phyloP scores from a whole-genome alignment of 805 yeast species.

The Cyberlindnera maclurae region DNA sequence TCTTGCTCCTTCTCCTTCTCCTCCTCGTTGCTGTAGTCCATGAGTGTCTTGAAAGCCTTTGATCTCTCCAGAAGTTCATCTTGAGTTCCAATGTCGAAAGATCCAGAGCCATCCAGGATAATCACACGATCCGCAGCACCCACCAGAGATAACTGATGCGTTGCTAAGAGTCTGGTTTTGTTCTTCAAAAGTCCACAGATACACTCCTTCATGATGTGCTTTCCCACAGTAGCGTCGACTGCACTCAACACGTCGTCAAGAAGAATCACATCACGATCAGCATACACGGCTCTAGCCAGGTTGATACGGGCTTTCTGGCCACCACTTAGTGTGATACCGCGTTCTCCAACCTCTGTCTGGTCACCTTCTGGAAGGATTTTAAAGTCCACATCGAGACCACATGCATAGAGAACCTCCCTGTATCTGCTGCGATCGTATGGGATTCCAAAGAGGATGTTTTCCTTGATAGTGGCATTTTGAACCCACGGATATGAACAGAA shows the following conservation, averaged over 20 bases:
- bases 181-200: constrained; percentile 47
- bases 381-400: constrained; percentile 62
- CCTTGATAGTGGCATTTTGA: constrained; percentile 71
- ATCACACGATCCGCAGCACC: constrained; percentile 63
- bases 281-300: constrained; percentile 74
- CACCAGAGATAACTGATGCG: constrained; percentile 74
- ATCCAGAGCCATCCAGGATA: constrained; percentile 56
- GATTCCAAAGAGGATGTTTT: constrained; percentile 64
- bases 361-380: constrained; percentile 69
- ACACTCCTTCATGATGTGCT: constrained; percentile 66
- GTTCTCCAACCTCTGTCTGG: constrained; percentile 73
- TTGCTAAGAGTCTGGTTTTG: constrained; percentile 70
- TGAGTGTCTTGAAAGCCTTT: constrained; percentile 40
- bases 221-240: constrained; percentile 84
- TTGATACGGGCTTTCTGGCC: constrained; percentile 83
- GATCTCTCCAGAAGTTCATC: constrained; percentile 43
- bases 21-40: constrained; percentile 38
- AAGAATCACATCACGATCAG: constrained; percentile 56
- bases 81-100: constrained; percentile 55
- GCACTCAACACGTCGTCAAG: constrained; percentile 80
- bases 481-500: constrained; percentile 75
- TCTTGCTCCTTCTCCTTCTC: constrained; percentile 23
- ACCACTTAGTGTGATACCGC: constrained; percentile 82
- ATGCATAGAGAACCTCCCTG: constrained; percentile 48
- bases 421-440: constrained; percentile 46